Evolutionary conservation across 306 rosid genomes (phyloP).

Genomic region (Biancaea sappan): DNA sequence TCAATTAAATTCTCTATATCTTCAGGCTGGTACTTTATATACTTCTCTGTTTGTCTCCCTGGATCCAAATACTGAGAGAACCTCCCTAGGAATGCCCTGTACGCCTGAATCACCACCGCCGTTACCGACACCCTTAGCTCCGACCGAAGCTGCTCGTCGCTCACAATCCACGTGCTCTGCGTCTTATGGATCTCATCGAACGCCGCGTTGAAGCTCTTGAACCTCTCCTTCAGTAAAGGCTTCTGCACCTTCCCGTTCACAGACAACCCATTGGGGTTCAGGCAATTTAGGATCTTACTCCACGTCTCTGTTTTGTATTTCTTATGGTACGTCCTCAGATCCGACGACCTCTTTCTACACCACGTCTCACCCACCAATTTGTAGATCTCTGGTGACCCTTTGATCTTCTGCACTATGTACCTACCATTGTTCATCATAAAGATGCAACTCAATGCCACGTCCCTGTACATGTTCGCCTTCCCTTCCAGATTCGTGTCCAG

Average conservation of each 20-base stretch:
- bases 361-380: conserved; percentile 73
- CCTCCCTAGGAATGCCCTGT: conserved; percentile 71
- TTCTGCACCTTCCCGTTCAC: conserved; percentile 72
- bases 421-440: conserved; percentile 98
- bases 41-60: conserved; percentile 81
- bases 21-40: conserved; percentile 81
- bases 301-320: conserved; percentile 80
- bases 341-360: conserved; percentile 73
- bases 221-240: conserved; percentile 80
- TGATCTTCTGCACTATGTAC: conserved; percentile 81
- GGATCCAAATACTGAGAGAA: conserved; percentile 65
- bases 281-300: conserved; percentile 57
- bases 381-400: conserved; percentile 58
- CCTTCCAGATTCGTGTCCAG: conserved; percentile 61
- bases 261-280: conserved; percentile 64
- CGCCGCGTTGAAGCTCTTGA: conserved; percentile 69
- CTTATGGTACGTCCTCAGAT: conserved; percentile 72
- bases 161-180: conserved; percentile 92
- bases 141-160: conserved; percentile 89
- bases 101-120: conserved; percentile 79
- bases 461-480: conserved; percentile 66
- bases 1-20: conserved; percentile 77
- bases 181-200: conserved; percentile 92
- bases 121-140: conserved; percentile 88
- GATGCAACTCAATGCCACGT: conserved; percentile 56